Base-by-base conservation (phyloP, 305 asterid genomes). In the Solanum hybrid region DNA sequence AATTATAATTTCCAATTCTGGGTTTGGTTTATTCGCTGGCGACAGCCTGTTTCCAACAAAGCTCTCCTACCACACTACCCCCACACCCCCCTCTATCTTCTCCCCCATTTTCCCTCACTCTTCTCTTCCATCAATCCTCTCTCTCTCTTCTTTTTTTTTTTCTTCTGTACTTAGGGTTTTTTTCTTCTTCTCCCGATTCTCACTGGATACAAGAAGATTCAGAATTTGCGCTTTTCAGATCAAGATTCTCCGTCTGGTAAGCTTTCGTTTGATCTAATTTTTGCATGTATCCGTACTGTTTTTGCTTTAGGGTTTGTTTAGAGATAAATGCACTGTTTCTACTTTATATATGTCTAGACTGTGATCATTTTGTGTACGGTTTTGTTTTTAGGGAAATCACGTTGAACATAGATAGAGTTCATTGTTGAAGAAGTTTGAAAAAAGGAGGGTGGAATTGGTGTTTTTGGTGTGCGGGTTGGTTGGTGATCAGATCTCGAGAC, bases 21-120 rank as follows among this genome's bases (percentile, higher is more conserved):
- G 78, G 89, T 90, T 91, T 91, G 97, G 91, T 92, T 93, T 91
- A 93, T 93, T 93, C 90, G 95, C 95, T 95, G 96, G 93, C 92
- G 93, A 95, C 97, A 95, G 97, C 87, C 96, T 95, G 97, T 95
- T 93, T 90, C 94, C 96, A 93, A 93, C 97, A 91, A 94, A 91
- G 92, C 84, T 90, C 32, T 78, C 88, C 93, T 89, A 89, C 90
- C 89, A 45, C 86, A 12, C 91, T 56, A 37, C 56, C 80, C 71
- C 75, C 22, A 15, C 22, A 45, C 64, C 79, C 81, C 87, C 42
- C 0, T 77, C 56, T 72, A 64, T 79, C 85, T 86, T 34, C 71
- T 31, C 88, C 66, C 89, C 38, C 84, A 75, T 37, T 84, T 78
- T 78, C 77, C 69, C 40, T 76, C 80, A 22, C 87, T 72, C 89